Conservation (phyloP, 352 stramenopile species). For the Phytophthora colocasiae region DNA sequence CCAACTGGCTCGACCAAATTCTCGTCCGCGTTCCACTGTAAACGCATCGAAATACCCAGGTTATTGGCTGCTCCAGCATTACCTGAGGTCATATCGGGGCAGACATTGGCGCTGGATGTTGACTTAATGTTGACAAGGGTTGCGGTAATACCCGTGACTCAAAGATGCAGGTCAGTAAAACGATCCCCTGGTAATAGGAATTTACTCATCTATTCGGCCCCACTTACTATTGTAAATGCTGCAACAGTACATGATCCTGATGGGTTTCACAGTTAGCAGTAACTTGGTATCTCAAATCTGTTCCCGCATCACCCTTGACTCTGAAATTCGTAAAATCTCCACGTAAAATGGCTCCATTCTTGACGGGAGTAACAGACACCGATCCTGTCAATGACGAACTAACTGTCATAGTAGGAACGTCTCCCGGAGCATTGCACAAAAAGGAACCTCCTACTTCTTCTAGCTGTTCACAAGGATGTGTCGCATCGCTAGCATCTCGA, state of each 20-base stretch:
- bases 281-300: slow-evolving; percentile 45
- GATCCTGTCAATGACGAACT: slow-evolving; percentile 38
- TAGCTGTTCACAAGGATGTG: slow-evolving; percentile 61
- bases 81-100: slow-evolving; percentile 27
- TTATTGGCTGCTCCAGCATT: slow-evolving; percentile 10
- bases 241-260: slow-evolving; percentile 10
- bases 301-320: slow-evolving; percentile 77
- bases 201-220: slow-evolving; percentile 37
- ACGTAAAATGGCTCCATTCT: slow-evolving; percentile 84
- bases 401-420: slow-evolving; percentile 68
- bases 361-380: slow-evolving; percentile 30
- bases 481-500: slow-evolving; percentile 66
- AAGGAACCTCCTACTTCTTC: slow-evolving; percentile 58
- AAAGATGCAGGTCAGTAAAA: slow-evolving; percentile 72
- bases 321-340: slow-evolving; percentile 91
- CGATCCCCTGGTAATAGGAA: slow-evolving; percentile 45
- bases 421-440: slow-evolving; percentile 93
- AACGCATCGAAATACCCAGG: slow-evolving; percentile 34
- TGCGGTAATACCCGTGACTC: slow-evolving; percentile 24
- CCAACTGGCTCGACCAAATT: slow-evolving; percentile 56
- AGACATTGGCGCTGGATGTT: slow-evolving; percentile 18
- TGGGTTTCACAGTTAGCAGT: slow-evolving; percentile 16
- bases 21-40: slow-evolving; percentile 79
- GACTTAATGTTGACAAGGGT: slow-evolving; percentile 41
- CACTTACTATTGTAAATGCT: slow-evolving; percentile 21